phyloP scores from a whole-genome alignment of 148 eudicot species.

The Suaeda aralocaspica region DNA sequence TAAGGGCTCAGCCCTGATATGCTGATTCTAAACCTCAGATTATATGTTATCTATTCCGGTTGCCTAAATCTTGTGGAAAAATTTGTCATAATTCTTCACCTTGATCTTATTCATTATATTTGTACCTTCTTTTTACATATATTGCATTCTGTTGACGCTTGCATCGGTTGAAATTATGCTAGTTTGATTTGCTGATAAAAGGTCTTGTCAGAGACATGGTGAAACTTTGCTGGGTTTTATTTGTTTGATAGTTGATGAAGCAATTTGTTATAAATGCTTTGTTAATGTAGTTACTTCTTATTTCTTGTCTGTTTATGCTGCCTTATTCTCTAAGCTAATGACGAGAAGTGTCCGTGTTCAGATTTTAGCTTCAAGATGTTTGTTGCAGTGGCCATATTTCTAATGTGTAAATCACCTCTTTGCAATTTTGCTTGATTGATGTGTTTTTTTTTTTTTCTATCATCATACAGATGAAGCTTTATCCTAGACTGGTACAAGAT shows the following conservation, averaged over 20 bases:
- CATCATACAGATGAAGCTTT: constrained; percentile 69
- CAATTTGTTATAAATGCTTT: background rate
- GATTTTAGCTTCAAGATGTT: constrained; percentile 1
- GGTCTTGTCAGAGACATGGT: background rate
- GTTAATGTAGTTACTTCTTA: background rate
- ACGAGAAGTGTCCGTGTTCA: background rate
- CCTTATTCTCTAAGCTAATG: background rate
- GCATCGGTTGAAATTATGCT: background rate
- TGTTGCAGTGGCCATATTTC: background rate
- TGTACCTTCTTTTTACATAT: background rate
- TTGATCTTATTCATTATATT: background rate
- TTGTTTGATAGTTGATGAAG: constrained; percentile 4
- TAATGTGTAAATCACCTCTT: constrained; percentile 5
- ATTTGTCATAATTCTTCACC: background rate
- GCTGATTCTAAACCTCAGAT: background rate
- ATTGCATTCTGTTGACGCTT: background rate
- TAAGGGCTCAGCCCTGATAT: background rate
- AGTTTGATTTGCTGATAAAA: background rate
- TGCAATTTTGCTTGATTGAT: constrained; percentile 18
- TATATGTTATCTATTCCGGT: background rate
- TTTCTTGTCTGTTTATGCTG: background rate
- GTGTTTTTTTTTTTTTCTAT: constrained; percentile 7
- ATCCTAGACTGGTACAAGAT: constrained; percentile 86
- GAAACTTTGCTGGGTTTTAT: background rate
- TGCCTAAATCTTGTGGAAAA: constrained; percentile 10